These are phyloP conservation scores for Saccharomycopsis selenospora DNA, from an alignment of 805 yeast genomes.

Conservation along the genomic window DNA sequence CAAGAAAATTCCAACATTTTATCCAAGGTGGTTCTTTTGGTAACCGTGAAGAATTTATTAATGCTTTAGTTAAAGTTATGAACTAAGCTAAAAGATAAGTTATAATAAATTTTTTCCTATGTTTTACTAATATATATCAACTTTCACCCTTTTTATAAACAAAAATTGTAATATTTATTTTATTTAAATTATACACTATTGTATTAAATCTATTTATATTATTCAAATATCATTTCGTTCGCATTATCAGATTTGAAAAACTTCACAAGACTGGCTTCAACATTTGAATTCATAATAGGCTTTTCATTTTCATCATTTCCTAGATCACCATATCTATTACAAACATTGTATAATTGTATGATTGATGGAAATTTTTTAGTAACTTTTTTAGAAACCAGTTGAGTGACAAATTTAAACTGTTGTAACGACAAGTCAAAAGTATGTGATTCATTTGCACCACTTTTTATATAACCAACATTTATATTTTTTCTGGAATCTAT, in stretches of 20 bases:
- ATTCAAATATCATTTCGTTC: constrained; percentile 15
- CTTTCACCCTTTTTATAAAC: not conserved
- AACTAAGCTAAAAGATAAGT: constrained; percentile 49
- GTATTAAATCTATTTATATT: not conserved
- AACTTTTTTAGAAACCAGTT: constrained; percentile 6
- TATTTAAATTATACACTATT: too few relatives aligned
- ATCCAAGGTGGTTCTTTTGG: constrained; percentile 98
- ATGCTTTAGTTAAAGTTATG: constrained; percentile 90
- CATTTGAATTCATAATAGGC: constrained; percentile 7
- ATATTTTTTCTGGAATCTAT: not conserved
- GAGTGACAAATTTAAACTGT: constrained; percentile 17
- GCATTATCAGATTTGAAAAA: constrained; percentile 15
- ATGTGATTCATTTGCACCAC: constrained; percentile 8
- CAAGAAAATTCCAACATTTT: constrained; percentile 94
- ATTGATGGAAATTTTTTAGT: constrained; percentile 11
- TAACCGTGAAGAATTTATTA: constrained; percentile 95
- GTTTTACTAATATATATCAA: constrained; percentile 1
- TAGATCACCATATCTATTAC: not conserved
- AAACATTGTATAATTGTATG: constrained; percentile 4
- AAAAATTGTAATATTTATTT: not conserved
- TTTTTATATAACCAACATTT: constrained; percentile 7
- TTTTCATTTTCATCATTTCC: constrained; percentile 13
- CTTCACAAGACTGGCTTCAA: constrained; percentile 7
- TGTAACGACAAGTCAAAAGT: constrained; percentile 11
- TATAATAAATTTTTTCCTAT: constrained; percentile 3